Evolutionary conservation across 208 protist species (phyloP), one percentile per base, ranked within the genome.

Genomic region (Acanthamoeba culbertsoni): DNA sequence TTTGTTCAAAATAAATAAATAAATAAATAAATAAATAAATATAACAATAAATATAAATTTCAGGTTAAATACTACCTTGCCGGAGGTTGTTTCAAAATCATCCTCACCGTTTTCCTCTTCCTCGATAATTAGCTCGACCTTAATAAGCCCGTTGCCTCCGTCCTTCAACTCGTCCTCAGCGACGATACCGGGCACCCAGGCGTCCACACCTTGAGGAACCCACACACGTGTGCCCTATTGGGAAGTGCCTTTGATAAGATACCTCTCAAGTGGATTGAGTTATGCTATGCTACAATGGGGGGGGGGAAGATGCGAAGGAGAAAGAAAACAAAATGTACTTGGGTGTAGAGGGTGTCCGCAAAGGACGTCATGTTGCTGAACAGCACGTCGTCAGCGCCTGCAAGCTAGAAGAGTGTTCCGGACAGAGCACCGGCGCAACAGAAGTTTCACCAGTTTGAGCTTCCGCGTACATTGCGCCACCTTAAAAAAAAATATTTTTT

Each of bases 131-230:
- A 82, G 71, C 8, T 82, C 71, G 26, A 55, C 71, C 42, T 82
- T 82, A 10, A 82, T 43, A 8, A 82, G 43, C 7, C 71, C 71
- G 71, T 42, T 73, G 10, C 63, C 63, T 0, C 40, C 40, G 7
- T 53, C 71, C 43, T 46, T 23, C 68, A 45, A 23, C 18, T 82
- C 71, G 23, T 82, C 71, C 20, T 82, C 71, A 43, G 71, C 45
- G 42, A 82, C 71, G 23, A 82, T 82, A 23, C 71, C 71, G 2
- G 71, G 71, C 71, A 82, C 71, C 71, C 71, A 82, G 6, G 71
- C 71, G 23, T 82, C 71, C 16, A 55, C 71, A n/a, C 71, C 71
- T 51, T 82, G 71, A 0, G 71, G 71, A 18, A 82, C 71, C 71
- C 71, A 82, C 45, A 82, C 71, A 5, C 71, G 71, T 43, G 71